Evolutionary conservation across 306 rosid genomes (phyloP).

Genomic region (Psophocarpus tetragonolobus): DNA sequence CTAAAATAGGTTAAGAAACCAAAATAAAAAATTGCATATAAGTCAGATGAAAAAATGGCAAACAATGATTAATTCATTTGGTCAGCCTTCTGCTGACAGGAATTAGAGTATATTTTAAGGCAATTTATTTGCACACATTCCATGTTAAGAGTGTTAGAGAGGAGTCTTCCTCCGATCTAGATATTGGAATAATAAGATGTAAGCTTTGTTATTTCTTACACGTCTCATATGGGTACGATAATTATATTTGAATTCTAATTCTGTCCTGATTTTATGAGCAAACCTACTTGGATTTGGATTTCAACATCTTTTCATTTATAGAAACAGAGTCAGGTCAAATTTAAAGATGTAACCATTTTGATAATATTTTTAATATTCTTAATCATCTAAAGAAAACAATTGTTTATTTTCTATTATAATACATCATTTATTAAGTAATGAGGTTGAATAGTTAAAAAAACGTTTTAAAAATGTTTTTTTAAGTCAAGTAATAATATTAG

Average conservation of each 20-base stretch:
- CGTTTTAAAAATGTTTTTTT: neutral
- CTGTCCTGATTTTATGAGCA: neutral
- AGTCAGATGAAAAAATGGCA: neutral
- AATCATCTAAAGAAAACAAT: neutral
- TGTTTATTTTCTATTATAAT: too few species aligned
- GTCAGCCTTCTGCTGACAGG: neutral
- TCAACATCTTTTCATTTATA: neutral
- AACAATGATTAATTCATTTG: neutral
- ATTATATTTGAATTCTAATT: neutral
- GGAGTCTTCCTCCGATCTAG: neutral
- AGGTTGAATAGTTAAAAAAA: neutral
- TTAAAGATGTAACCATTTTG: neutral
- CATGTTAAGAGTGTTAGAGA: neutral
- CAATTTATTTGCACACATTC: neutral
- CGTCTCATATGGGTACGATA: neutral
- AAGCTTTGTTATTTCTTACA: neutral
- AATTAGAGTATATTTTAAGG: neutral
- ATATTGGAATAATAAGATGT: neutral
- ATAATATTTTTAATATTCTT: neutral
- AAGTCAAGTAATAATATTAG: too few species aligned
- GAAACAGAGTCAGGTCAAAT: neutral
- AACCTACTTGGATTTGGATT: neutral
- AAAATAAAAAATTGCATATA: neutral
- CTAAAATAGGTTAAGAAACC: neutral
- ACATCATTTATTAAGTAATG: neutral